These are phyloP conservation scores for Polyplosphaeria fusca DNA, from an alignment of 495 filamentous ascomycete genomes.

Conservation along the genomic window DNA sequence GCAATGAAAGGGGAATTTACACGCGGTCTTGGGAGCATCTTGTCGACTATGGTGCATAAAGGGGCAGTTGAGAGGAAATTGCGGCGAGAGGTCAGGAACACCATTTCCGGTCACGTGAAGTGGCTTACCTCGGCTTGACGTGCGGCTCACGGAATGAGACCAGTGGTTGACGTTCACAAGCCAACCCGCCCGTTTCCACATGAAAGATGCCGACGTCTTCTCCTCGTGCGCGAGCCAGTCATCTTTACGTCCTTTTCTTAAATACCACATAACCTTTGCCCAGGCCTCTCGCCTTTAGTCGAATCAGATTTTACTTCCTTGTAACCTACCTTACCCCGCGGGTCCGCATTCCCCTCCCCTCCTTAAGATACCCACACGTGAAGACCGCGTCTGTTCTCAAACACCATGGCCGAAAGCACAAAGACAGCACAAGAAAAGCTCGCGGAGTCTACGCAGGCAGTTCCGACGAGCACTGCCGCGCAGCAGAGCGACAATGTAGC, in stretches of 20 bases:
- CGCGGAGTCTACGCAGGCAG: constrained; percentile 40
- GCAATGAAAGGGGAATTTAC: too few species aligned
- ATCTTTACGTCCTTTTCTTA: not conserved
- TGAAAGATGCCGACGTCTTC: constrained; percentile 12
- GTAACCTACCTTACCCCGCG: not conserved
- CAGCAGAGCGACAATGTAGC: constrained; percentile 89
- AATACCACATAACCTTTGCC: not conserved
- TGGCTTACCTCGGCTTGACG: constrained; percentile 14
- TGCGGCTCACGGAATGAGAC: constrained; percentile 22
- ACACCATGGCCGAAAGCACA: constrained; percentile 22
- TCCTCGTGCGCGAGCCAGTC: constrained; percentile 1
- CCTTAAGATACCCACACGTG: constrained; percentile 10
- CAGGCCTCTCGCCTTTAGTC: not conserved
- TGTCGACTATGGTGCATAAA: not conserved
- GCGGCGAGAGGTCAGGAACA: not conserved
- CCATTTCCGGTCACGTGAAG: constrained; percentile 17
- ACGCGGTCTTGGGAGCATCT: too few species aligned
- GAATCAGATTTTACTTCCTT: not conserved
- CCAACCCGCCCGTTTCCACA: constrained; percentile 9
- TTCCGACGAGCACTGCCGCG: constrained; percentile 47
- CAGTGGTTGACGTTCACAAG: constrained; percentile 27
- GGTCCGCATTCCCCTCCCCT: constrained; percentile 6
- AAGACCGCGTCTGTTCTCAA: constrained; percentile 3
- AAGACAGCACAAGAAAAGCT: constrained; percentile 27
- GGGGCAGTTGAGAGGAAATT: not conserved